These are phyloP conservation scores for Aquilaria yunnanensis DNA, from an alignment of 345 rosid species.

Conservation along the genomic window DNA sequence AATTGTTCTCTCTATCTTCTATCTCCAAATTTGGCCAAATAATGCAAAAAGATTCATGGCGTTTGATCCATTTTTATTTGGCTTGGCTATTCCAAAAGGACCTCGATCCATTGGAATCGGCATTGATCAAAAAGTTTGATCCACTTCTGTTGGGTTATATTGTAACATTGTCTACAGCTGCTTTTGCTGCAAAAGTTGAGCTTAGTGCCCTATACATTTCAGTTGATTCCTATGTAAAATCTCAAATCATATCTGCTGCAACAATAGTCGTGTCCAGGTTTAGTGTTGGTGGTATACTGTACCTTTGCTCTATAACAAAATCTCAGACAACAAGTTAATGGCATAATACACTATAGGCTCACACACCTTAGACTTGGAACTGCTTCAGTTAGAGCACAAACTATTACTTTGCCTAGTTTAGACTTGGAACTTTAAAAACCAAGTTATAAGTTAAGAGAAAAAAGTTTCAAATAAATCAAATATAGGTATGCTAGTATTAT, in stretches of 20 bases:
- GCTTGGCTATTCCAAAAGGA: constrained; percentile 37
- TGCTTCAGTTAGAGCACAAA: no score
- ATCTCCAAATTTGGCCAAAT: constrained; percentile 5
- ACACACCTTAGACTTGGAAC: no score
- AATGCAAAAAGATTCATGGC: constrained; percentile 7
- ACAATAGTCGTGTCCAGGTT: not conserved
- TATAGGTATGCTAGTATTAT: no score
- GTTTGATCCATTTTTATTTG: constrained; percentile 22
- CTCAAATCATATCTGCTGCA: not conserved
- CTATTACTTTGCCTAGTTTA: no score
- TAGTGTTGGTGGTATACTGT: not conserved
- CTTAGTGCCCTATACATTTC: not conserved
- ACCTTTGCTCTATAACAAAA: not conserved
- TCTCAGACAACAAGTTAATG: no score
- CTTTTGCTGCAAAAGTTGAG: constrained; percentile 6
- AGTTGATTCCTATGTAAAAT: no score
- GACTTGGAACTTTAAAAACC: no score
- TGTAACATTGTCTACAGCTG: constrained; percentile 24
- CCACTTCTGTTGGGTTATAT: constrained; percentile 20
- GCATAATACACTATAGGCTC: no score
- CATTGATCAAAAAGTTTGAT: constrained; percentile 22
- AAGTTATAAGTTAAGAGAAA: no score
- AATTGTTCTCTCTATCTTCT: constrained; percentile 3
- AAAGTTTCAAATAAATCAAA: no score
- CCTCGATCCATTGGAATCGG: constrained; percentile 32